phyloP scores from a whole-genome alignment of 163 green algal species.

The Scenedesmus sp. region DNA sequence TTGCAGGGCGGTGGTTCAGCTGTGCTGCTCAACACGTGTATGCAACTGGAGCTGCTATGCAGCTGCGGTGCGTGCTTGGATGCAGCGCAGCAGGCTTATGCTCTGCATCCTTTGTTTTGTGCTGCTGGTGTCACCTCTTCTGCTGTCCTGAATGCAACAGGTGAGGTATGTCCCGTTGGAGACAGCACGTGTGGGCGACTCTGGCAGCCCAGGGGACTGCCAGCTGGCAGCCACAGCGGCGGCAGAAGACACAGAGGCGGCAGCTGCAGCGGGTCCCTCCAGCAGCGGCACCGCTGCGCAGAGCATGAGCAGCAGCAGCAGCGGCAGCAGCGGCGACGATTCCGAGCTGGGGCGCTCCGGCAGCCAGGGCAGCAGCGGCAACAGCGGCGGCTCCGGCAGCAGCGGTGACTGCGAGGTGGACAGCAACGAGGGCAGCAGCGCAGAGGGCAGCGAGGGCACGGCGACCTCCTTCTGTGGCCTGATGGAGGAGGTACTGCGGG shows the following conservation, averaged over 20 bases:
- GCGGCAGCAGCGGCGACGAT: not conserved
- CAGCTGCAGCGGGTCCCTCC: not conserved
- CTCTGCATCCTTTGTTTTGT: not conserved
- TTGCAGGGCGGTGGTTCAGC: not conserved
- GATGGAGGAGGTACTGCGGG: constrained; percentile 70
- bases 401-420: constrained; percentile 15
- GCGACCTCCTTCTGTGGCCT: constrained; percentile 28
- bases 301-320: constrained; percentile 9
- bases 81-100: not conserved
- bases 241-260: not conserved
- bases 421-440: constrained; percentile 43
- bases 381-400: not conserved
- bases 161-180: constrained; percentile 33
- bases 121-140: not conserved
- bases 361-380: constrained; percentile 25
- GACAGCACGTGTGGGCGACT: constrained; percentile 33
- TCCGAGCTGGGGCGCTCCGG: constrained; percentile 20
- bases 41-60: not conserved
- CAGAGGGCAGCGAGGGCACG: constrained; percentile 1
- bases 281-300: not conserved
- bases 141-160: not conserved
- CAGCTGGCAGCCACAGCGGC: not conserved
- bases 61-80: not conserved
- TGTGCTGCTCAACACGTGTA: not conserved
- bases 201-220: not conserved